These are phyloP conservation scores for Jaenimonas drosophilae DNA, from an alignment of 208 protist species.

Conservation along the genomic window DNA sequence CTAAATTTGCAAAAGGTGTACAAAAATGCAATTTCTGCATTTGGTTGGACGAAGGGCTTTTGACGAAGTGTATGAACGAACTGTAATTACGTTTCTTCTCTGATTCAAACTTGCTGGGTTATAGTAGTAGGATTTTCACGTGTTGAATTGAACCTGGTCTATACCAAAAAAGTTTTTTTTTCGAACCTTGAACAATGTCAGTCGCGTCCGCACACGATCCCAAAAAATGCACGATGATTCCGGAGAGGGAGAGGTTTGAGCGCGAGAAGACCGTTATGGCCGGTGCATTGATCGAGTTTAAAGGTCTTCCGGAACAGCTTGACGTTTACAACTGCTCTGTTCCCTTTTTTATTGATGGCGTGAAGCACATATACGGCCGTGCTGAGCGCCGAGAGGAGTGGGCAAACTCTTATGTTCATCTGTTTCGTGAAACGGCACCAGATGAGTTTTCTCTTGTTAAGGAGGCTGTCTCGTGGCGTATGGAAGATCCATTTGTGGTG, in stretches of 20 bases:
- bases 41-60: neutral
- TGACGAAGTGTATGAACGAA: neutral
- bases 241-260: constrained; percentile 28
- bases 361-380: constrained; percentile 31
- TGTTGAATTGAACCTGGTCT: neutral
- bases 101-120: neutral
- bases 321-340: constrained; percentile 58
- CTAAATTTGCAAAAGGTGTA: neutral
- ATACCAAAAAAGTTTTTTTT: too few relatives aligned
- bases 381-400: constrained; percentile 37
- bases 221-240: constrained; percentile 31
- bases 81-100: neutral
- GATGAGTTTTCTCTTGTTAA: constrained; percentile 42
- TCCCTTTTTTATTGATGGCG: constrained; percentile 30
- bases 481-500: constrained; percentile 42
- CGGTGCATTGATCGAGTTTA: constrained; percentile 22
- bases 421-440: constrained; percentile 31
- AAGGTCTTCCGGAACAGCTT: constrained; percentile 32
- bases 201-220: neutral
- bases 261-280: constrained; percentile 26
- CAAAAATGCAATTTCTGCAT: neutral
- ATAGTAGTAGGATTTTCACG: neutral
- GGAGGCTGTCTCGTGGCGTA: constrained; percentile 22
- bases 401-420: constrained; percentile 34
- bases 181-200: constrained; percentile 3